Base-by-base conservation (phyloP, 202 grass and related monocot genomes). In the Setaria italica region DNA sequence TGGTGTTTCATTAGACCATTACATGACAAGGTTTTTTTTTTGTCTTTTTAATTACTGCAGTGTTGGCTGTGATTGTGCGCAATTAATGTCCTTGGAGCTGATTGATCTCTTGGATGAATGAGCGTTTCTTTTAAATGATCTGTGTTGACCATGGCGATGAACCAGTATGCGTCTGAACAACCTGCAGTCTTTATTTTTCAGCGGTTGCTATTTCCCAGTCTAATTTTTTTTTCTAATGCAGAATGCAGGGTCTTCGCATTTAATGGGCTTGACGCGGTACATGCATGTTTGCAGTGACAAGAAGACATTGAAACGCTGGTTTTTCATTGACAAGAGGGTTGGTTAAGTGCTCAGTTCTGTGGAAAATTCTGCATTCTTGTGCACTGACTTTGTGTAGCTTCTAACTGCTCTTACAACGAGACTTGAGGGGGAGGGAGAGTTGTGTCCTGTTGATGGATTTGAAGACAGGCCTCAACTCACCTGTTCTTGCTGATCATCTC, bases 241-340 rank as follows among this genome's bases (percentile, higher is more conserved):
- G 88, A 80, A 80, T 87, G 86, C 90, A 82, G 79, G 81, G 30
- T 21, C 68, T 82, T 68, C 50, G 35, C 35, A 50, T 60, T 89
- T 93, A 84, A 79, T 76, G 81, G 62, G 33, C 47, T 89, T 67
- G 42, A 71, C 70, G 76, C 56, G 57, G 47, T 84, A 71, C 83
- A 80, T 86, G 76, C 84, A 86, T 78, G 45, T 45, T 77, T 85
- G 85, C 79, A 86, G 90, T 88, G 92, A 91, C 76, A 88, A 91
- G 68, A 87, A 93, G 70, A 90, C 82, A 83, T 86, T 92, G 75
- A 97, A 86, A 74, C 87, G 80, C 74, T 93, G 83, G 87, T 89
- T 97, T 88, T 95, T 90, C 59, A 88, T 94, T 21, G 88, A 95
- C 60, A 97, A 93, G 82, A 90, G 83, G 73, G 80, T 94, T 81